These are phyloP conservation scores for Fusarium sp. DNA, from an alignment of 2,329 filamentous ascomycete genomes.

Conservation along the genomic window DNA sequence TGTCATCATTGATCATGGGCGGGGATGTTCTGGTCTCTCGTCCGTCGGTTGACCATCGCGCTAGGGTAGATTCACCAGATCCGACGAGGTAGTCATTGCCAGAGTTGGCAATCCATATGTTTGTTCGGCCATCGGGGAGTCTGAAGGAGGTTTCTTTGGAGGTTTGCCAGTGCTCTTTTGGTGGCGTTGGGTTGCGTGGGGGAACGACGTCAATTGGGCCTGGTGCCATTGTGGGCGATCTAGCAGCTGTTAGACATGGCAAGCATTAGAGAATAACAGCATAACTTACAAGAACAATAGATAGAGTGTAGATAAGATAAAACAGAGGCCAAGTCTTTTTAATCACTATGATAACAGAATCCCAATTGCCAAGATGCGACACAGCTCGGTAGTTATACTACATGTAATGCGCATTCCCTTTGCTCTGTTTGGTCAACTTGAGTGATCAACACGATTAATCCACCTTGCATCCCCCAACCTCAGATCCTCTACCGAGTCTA, in stretches of 20 bases:
- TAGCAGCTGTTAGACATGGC: not conserved
- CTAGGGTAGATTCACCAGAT: conserved; percentile 8
- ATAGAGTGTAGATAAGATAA: not conserved
- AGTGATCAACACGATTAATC: not conserved
- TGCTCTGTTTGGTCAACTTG: not conserved
- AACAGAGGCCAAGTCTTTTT: not conserved
- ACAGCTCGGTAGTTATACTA: not conserved
- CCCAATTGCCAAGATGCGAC: not conserved
- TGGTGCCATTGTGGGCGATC: conserved; percentile 2
- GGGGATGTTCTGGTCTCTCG: conserved; percentile 21
- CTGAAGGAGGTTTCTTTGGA: conserved; percentile 9
- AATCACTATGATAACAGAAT: not conserved
- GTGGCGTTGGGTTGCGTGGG: conserved; percentile 27
- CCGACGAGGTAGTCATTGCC: conserved; percentile 14
- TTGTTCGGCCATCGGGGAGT: conserved; percentile 24
- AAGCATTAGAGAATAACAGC: not conserved
- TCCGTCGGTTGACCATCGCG: conserved; percentile 14
- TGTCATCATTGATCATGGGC: conserved; percentile 27
- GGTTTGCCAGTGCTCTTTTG: conserved; percentile 16
- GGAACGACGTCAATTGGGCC: conserved; percentile 1
- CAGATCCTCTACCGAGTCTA: not conserved
- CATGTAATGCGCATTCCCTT: not conserved
- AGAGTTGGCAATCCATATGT: conserved; percentile 19
- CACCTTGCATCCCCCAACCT: not conserved
- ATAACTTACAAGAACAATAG: not conserved